phyloP scores from a whole-genome alignment of 129 eudicot genomes.

The Erigeron canadensis region DNA sequence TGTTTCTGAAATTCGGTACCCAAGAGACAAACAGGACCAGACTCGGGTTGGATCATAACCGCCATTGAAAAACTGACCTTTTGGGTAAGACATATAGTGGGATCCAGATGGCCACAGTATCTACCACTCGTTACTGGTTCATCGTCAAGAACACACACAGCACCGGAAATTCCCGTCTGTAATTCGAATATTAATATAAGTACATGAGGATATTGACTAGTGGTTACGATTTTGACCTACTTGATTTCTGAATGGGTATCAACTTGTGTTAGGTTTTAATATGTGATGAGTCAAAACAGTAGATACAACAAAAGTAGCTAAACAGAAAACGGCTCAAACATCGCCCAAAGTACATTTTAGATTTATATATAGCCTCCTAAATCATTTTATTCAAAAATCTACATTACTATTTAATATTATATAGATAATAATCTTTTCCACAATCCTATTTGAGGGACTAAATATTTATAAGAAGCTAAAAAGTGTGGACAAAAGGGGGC shows the following conservation, averaged over 20 bases:
- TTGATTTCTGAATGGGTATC: neutral
- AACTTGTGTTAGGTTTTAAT: neutral
- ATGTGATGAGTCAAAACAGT: neutral
- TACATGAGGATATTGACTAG: neutral
- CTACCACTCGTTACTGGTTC: conserved; percentile 92
- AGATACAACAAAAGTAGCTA: neutral
- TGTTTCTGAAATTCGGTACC: conserved; percentile 89
- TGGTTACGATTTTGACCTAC: neutral
- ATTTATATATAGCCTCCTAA: neutral
- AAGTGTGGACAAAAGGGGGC: neutral
- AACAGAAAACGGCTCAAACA: neutral
- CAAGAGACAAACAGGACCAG: conserved; percentile 91
- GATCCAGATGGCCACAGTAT: conserved; percentile 85
- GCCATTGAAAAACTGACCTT: conserved; percentile 81
- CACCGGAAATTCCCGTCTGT: conserved; percentile 90
- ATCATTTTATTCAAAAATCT: too few relatives aligned
- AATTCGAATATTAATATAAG: neutral
- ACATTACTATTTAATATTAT: neutral
- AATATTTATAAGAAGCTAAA: too few relatives aligned
- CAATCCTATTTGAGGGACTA: neutral
- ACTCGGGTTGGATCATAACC: conserved; percentile 94
- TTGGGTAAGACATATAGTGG: conserved; percentile 66
- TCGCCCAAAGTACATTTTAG: neutral
- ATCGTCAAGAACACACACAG: conserved; percentile 94
- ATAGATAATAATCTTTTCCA: neutral